Evolutionary conservation across 139 green algal species (phyloP).

Genomic region (Dunaliella primolecta): DNA sequence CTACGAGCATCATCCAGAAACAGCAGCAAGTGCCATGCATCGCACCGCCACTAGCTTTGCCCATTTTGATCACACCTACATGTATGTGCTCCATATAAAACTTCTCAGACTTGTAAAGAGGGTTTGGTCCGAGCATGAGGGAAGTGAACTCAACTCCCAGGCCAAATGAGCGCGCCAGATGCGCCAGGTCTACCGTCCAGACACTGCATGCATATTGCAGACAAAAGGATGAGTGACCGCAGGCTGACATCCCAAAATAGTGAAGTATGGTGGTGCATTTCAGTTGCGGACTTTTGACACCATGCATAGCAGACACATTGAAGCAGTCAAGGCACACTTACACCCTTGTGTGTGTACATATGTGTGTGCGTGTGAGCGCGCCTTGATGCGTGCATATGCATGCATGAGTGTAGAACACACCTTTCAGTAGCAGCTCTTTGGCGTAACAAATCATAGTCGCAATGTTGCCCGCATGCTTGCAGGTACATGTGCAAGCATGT

Average conservation of each 20-base stretch:
- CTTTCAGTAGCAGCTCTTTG: constrained; percentile 63
- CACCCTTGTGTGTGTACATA: not conserved
- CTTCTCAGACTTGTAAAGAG: constrained; percentile 66
- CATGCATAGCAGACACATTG: not conserved
- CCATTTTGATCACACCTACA: not conserved
- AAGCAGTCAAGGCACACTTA: not conserved
- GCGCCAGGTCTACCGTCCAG: constrained; percentile 91
- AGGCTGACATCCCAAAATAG: too few species aligned
- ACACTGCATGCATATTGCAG: constrained; percentile 52
- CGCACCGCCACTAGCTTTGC: not conserved
- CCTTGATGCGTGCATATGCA: too few species aligned
- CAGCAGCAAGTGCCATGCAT: not conserved
- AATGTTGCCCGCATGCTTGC: constrained; percentile 32
- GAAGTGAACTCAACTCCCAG: constrained; percentile 69
- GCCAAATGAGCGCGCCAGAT: constrained; percentile 73
- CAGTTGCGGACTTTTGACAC: not conserved
- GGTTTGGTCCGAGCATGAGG: constrained; percentile 79
- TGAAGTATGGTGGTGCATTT: not conserved
- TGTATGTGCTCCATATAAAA: constrained; percentile 74
- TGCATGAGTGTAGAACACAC: constrained; percentile 17
- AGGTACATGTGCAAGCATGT: constrained; percentile 90
- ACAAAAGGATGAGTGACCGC: not conserved
- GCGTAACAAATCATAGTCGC: constrained; percentile 50
- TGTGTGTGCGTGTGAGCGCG: not conserved
- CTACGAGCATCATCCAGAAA: not conserved